Conservation (phyloP, 163 green algal genomes). For the Trebouxia gelatinosa region DNA sequence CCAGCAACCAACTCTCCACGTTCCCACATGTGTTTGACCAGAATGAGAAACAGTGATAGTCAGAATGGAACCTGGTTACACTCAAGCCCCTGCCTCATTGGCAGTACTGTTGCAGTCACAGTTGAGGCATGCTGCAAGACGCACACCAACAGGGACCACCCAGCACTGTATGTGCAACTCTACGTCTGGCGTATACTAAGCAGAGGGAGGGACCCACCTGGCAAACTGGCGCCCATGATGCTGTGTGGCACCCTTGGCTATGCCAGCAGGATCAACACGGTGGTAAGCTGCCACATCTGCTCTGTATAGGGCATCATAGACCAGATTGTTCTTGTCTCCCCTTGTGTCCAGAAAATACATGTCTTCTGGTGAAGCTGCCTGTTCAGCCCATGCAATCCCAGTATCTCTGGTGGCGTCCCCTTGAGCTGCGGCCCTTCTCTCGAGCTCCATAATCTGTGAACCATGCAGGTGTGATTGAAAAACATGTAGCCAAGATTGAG, state of each 20-base stretch:
- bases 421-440: constrained; percentile 27
- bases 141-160: no score
- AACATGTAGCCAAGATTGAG: no score
- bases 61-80: no score
- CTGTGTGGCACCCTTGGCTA: constrained; percentile 30
- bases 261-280: constrained; percentile 34
- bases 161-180: no score
- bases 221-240: background rate
- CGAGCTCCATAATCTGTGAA: constrained; percentile 32
- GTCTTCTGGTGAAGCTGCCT: background rate
- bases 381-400: constrained; percentile 30
- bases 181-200: background rate
- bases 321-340: constrained; percentile 52
- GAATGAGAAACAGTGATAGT: no score
- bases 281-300: constrained; percentile 48
- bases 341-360: constrained; percentile 43
- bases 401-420: constrained; percentile 21
- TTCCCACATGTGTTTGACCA: no score
- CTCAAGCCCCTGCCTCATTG: no score
- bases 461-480: no score
- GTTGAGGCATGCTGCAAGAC: no score
- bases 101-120: no score
- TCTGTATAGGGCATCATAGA: constrained; percentile 51
- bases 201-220: background rate
- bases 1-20: no score